phyloP scores from a whole-genome alignment of 2,329 filamentous ascomycete species.

The Septoria linicola region DNA sequence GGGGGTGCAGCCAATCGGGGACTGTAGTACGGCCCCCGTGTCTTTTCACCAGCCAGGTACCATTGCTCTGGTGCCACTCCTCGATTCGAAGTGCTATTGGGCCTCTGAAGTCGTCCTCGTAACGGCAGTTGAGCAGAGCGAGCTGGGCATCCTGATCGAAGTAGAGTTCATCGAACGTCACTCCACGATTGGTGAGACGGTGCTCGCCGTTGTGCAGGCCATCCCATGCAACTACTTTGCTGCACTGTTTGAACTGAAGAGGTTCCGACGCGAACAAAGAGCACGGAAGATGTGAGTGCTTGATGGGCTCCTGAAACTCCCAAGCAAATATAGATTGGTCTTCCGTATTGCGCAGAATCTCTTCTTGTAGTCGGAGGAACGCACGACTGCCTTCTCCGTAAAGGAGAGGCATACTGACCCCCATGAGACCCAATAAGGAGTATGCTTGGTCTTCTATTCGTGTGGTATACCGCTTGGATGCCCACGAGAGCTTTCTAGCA shows the following conservation, averaged over 20 bases:
- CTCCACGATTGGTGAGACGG: not conserved
- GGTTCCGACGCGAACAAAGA: not conserved
- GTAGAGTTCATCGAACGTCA: not conserved
- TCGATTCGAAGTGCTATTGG: not conserved
- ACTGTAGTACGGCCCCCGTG: too few relatives aligned
- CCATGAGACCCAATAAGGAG: slow-evolving; percentile 21
- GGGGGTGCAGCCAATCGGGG: too few relatives aligned
- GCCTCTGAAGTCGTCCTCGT: not conserved
- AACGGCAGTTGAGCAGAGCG: not conserved
- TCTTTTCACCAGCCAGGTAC: too few relatives aligned
- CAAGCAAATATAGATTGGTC: slow-evolving; percentile 21
- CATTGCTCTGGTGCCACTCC: too few relatives aligned
- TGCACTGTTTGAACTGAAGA: not conserved
- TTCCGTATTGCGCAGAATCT: slow-evolving; percentile 17
- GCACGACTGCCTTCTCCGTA: slow-evolving; percentile 22
- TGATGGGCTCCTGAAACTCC: too few relatives aligned
- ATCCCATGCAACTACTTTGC: not conserved
- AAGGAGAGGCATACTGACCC: slow-evolving; percentile 19
- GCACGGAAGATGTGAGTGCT: not conserved
- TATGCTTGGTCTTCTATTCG: slow-evolving; percentile 21
- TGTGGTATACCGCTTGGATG: slow-evolving; percentile 11
- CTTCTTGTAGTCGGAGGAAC: slow-evolving; percentile 25
- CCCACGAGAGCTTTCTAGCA: slow-evolving; percentile 14
- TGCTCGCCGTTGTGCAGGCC: not conserved
- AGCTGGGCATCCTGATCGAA: not conserved